These are phyloP conservation scores for Globisporangium barbulae DNA, from an alignment of 352 stramenopile genomes.

Conservation along the genomic window DNA sequence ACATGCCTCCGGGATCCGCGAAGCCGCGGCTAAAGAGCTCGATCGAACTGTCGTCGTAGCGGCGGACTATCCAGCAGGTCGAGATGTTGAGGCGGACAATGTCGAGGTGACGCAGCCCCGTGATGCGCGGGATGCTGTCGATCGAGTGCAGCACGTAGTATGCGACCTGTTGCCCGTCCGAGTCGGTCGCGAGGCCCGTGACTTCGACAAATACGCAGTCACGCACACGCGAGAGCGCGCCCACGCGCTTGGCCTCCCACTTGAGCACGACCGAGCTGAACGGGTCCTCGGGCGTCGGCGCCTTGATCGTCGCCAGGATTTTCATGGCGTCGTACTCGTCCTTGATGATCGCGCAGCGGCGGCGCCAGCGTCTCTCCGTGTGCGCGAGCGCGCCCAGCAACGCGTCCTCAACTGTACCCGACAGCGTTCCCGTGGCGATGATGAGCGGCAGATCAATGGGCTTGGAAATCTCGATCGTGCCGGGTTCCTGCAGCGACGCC, in stretches of 20 bases:
- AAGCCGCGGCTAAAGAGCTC: conserved; percentile 10
- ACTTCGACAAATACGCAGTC: conserved; percentile 55
- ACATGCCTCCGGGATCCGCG: not conserved
- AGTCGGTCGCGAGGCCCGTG: conserved; percentile 32
- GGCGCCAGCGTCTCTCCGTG: conserved; percentile 30
- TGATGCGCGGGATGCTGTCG: conserved; percentile 17
- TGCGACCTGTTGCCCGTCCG: conserved; percentile 23
- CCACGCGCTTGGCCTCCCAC: conserved; percentile 36
- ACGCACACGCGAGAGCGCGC: conserved; percentile 32
- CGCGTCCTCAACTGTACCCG: conserved; percentile 38
- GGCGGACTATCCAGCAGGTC: not conserved
- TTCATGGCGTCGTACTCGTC: conserved; percentile 34
- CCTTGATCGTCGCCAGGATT: conserved; percentile 31
- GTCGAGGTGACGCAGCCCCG: conserved; percentile 6
- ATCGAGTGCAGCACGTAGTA: conserved; percentile 23
- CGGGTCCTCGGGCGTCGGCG: conserved; percentile 31
- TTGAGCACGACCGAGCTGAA: conserved; percentile 44
- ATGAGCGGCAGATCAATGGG: conserved; percentile 17
- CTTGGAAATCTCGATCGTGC: conserved; percentile 2
- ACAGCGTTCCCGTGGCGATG: conserved; percentile 32
- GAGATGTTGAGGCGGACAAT: conserved; percentile 16
- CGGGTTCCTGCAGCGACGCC: not conserved
- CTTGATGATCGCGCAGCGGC: conserved; percentile 29
- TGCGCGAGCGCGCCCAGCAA: conserved; percentile 39
- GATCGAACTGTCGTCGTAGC: conserved; percentile 1